Base-by-base conservation (phyloP, 2,329 filamentous ascomycete genomes). In the Exophiala lecanii-corni region DNA sequence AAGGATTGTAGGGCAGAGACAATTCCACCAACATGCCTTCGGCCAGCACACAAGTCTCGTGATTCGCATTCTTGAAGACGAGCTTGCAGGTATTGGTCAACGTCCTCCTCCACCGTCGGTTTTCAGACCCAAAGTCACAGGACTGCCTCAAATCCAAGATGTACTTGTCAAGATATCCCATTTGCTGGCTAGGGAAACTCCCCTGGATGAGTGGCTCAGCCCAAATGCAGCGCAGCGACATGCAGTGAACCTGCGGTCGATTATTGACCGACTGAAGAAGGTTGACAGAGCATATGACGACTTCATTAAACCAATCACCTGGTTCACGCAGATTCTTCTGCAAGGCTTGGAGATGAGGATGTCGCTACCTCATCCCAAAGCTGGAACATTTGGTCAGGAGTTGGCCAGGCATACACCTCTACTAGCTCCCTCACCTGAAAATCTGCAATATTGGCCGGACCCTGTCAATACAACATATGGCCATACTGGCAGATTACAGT, bases 211-310 rank as follows among this genome's bases (percentile, higher is more conserved):
- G 10, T 41, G 39, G 45, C 20, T 46, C n/a, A 26, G 36, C 10
- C 39, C 43, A 19, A 43, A 43, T 36, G 18, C 39, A 18, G 38
- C 30, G 15, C 20, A 34, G n/a, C 49, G 41, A 19, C 33, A 37
- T 21, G 71, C 70, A 37, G 67, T 70, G 26, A 81, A 81, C 45
- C 68, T 92, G n/a, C 67, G 71, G 5, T 79, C 85, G 49, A 78
- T 95, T 28, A 78, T 85, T 37, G 70, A 75, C 41, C 78, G 89
- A 33, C 73, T 98, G 5, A 75, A 73, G 2, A 71, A 77, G 20
- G 74, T 80, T 25, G 94, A 89, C 59, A 76, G 81, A 28, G 80
- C 81, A 10, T 97, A 96, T 57, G 86, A 88, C 48, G 92, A 98
- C 59, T 78, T 97, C 55, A 86, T 84, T 0, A 73, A 78, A 33